Conservation (phyloP, 768 basidiomycete species). For the Kwoniella shandongensis region DNA sequence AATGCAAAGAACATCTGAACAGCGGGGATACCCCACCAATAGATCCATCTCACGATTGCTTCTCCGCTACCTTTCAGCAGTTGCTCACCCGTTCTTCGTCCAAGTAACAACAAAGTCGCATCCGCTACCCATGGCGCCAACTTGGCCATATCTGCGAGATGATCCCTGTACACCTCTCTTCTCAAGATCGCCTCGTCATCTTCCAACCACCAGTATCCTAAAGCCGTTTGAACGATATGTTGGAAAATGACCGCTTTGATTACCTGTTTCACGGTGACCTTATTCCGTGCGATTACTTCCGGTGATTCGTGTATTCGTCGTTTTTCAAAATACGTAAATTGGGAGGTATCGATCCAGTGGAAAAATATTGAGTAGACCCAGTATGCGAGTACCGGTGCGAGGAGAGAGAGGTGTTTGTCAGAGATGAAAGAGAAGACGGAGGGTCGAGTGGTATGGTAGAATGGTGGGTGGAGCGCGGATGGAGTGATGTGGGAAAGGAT, state of each 20-base stretch:
- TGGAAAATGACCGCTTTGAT: conserved; percentile 79
- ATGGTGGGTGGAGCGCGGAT: conserved; percentile 46
- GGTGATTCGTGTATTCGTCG: conserved; percentile 84
- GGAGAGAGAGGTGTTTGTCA: conserved; percentile 70
- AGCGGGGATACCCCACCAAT: conserved; percentile 90
- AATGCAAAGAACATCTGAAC: conserved; percentile 74
- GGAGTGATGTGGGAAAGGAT: conserved; percentile 44
- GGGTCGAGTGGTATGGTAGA: conserved; percentile 54
- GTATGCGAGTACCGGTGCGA: conserved; percentile 75
- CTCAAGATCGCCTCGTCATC: conserved; percentile 52
- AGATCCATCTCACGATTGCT: conserved; percentile 63
- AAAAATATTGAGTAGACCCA: conserved; percentile 81
- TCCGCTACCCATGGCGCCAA: conserved; percentile 55
- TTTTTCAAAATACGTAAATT: conserved; percentile 70
- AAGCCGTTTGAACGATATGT: conserved; percentile 75
- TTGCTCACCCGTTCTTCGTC: conserved; percentile 55
- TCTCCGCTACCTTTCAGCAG: conserved; percentile 55
- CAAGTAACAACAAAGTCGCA: conserved; percentile 55
- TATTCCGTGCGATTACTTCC: conserved; percentile 74
- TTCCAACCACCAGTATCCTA: conserved; percentile 70
- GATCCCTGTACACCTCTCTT: conserved; percentile 47
- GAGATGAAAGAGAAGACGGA: conserved; percentile 60
- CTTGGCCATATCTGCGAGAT: conserved; percentile 42
- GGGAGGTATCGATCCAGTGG: conserved; percentile 69
- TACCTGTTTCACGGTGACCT: conserved; percentile 70